phyloP scores from a whole-genome alignment of 169 alveolate genomes.

The Plasmodium knowlesi region DNA sequence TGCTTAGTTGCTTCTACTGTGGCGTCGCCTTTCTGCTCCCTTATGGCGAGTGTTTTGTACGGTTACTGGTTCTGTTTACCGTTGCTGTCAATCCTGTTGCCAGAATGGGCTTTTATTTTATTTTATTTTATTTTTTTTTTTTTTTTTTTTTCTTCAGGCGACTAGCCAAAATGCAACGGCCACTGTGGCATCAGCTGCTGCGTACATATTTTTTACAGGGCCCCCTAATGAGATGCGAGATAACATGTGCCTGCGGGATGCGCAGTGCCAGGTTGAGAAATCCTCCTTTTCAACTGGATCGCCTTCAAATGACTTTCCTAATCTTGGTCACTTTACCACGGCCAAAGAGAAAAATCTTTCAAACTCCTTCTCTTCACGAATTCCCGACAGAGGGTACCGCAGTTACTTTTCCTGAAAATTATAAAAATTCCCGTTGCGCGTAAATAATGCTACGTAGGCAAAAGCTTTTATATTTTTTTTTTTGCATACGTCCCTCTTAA shows the following conservation, averaged over 20 bases:
- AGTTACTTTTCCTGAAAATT: neutral
- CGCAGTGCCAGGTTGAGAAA: neutral
- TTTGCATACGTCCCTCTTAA: neutral
- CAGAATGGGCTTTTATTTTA: too few species aligned
- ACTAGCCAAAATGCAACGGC: neutral
- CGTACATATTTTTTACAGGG: neutral
- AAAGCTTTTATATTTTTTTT: neutral
- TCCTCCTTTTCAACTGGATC: neutral
- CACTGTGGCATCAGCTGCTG: neutral
- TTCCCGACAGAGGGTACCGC: neutral
- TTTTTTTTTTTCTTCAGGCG: neutral
- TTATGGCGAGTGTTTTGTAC: neutral
- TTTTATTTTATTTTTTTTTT: neutral
- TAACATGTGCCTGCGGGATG: neutral
- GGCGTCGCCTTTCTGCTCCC: neutral
- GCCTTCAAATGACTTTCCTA: neutral
- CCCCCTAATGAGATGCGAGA: neutral
- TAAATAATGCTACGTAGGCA: neutral
- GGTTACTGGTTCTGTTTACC: neutral
- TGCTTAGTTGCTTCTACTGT: too few species aligned
- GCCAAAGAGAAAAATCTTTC: neutral
- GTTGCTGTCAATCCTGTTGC: neutral
- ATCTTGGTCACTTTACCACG: neutral
- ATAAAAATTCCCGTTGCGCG: neutral
- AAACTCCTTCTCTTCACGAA: neutral